phyloP scores from a whole-genome alignment of 106 monocot genomes.

The Cymbidium sinense region DNA sequence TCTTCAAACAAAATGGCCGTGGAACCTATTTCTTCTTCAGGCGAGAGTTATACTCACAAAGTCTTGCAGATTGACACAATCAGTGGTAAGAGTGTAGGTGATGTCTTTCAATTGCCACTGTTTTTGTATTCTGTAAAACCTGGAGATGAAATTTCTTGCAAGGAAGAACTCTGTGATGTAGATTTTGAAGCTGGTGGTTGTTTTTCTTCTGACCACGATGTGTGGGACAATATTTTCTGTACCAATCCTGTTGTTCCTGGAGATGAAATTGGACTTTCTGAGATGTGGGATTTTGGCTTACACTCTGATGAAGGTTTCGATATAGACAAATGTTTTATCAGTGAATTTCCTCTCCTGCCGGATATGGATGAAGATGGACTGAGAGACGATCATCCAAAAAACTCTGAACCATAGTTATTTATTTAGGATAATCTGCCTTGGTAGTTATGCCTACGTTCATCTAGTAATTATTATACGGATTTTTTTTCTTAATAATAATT shows the following conservation, averaged over 20 bases:
- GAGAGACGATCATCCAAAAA: slow-evolving; percentile 5
- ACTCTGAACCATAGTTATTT: neutral
- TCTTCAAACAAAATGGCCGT: too few species aligned
- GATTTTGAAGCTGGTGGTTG: slow-evolving; percentile 17
- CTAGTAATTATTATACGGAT: too few species aligned
- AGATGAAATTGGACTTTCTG: slow-evolving; percentile 8
- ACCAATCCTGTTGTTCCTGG: slow-evolving; percentile 15
- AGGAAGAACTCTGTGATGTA: slow-evolving; percentile 7
- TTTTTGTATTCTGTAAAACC: slow-evolving; percentile 3
- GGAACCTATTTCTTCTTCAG: too few species aligned
- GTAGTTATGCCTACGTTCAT: too few species aligned
- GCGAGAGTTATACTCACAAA: neutral
- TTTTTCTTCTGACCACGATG: neutral
- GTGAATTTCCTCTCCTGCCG: slow-evolving; percentile 1
- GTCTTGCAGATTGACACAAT: neutral
- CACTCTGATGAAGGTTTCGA: slow-evolving; percentile 20
- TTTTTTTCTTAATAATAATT: too few species aligned
- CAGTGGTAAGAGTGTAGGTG: neutral
- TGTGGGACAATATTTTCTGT: slow-evolving; percentile 11
- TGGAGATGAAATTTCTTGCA: slow-evolving; percentile 3
- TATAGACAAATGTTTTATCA: slow-evolving; percentile 15
- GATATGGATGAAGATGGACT: slow-evolving; percentile 2
- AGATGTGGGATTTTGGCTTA: slow-evolving; percentile 28
- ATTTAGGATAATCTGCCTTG: too few species aligned
- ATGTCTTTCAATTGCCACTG: neutral